A percentile compares a stretch with the other conserved stretches of the same genome.
Conservation (phyloP, 2,329 filamentous ascomycete genomes). For the Fusarium sp. region DNA sequence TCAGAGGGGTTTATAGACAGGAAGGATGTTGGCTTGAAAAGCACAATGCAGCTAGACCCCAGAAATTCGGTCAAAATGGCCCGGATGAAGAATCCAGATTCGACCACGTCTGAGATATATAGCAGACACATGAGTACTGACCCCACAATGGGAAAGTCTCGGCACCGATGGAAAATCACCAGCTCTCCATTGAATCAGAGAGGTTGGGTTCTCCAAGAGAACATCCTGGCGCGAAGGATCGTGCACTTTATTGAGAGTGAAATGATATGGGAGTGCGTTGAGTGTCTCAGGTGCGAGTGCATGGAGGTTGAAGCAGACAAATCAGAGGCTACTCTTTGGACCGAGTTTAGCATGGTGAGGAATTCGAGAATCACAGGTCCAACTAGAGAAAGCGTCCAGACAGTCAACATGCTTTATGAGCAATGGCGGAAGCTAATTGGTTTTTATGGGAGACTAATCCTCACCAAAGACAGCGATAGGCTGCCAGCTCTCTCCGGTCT, state of each 20-base stretch:
- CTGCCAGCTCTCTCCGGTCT: not conserved
- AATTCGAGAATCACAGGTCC: not conserved
- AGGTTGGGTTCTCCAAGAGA: not conserved
- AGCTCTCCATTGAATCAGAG: not conserved
- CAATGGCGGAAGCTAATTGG: not conserved
- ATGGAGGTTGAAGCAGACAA: not conserved
- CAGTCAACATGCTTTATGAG: not conserved
- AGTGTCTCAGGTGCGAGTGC: not conserved
- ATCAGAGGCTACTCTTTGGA: not conserved
- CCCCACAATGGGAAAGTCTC: not conserved
- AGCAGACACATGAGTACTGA: not conserved
- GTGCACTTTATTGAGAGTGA: not conserved
- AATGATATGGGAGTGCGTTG: not conserved
- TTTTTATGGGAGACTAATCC: accelerated
- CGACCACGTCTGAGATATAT: not conserved
- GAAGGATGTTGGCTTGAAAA: not conserved
- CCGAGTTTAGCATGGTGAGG: not conserved
- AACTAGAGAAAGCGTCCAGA: accelerated
- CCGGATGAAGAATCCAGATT: accelerated
- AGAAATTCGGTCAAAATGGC: not conserved
- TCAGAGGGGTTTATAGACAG: not conserved
- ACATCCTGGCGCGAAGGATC: not conserved
- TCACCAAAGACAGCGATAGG: not conserved
- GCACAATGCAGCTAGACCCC: not conserved
- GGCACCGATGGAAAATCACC: not conserved